Conservation (phyloP, 768 basidiomycete species). For the Tricholoma bakamatsutake region DNA sequence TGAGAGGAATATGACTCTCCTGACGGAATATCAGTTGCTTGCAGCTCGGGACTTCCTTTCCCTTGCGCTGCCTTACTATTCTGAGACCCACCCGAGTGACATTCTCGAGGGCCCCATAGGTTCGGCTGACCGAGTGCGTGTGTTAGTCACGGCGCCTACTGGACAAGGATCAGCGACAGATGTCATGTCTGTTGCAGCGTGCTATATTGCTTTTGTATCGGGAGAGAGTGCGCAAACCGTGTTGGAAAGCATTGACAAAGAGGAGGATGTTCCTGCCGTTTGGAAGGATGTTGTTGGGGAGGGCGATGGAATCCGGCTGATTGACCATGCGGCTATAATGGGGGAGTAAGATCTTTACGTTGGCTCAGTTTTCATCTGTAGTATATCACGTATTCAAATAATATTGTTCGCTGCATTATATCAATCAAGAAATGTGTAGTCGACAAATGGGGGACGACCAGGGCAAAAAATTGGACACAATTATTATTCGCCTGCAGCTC, state of each 20-base stretch:
- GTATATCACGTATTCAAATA: too few relatives aligned
- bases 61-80: conserved; percentile 31
- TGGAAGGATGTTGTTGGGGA: conserved; percentile 18
- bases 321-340: conserved; percentile 12
- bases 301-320: conserved; percentile 10
- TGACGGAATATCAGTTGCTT: conserved; percentile 30
- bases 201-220: conserved; percentile 21
- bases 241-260: conserved; percentile 16
- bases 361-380: too few relatives aligned
- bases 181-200: conserved; percentile 19
- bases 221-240: conserved; percentile 14
- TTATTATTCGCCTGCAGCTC: too few relatives aligned
- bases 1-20: conserved; percentile 10
- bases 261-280: conserved; percentile 12
- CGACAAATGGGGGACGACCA: too few relatives aligned
- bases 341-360: conserved; percentile 1
- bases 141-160: conserved; percentile 18
- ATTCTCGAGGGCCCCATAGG: conserved; percentile 1
- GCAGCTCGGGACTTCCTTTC: conserved; percentile 39
- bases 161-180: conserved; percentile 14
- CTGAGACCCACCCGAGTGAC: conserved; percentile 11
- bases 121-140: conserved; percentile 11
- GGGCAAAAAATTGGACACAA: too few relatives aligned
- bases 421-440: too few relatives aligned
- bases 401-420: too few relatives aligned